phyloP scores from a whole-genome alignment of 805 yeast genomes.

The Groenewaldozyma salmanticensis region DNA sequence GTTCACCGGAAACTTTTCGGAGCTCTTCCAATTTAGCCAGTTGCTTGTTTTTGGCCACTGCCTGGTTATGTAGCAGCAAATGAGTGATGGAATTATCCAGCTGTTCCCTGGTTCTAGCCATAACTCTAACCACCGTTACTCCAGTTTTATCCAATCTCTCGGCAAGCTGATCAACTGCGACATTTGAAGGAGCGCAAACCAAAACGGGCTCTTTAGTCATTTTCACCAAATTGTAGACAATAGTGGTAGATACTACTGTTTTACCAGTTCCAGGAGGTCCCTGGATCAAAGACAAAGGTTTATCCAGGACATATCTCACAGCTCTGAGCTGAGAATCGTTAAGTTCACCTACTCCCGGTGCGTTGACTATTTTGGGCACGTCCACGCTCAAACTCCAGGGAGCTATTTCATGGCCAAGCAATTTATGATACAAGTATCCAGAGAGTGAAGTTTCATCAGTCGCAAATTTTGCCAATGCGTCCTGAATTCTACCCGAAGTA shows the following conservation, averaged over 20 bases:
- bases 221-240: constrained; percentile 64
- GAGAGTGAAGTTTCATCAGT: constrained; percentile 57
- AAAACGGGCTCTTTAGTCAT: constrained; percentile 55
- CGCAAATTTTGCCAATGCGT: constrained; percentile 65
- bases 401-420: constrained; percentile 71
- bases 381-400: constrained; percentile 35
- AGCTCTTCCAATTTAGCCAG: constrained; percentile 49
- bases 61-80: constrained; percentile 47
- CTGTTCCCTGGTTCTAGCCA: constrained; percentile 74
- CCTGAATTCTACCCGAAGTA: constrained; percentile 75
- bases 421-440: constrained; percentile 62
- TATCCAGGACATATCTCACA: constrained; percentile 53
- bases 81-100: constrained; percentile 55
- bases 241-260: constrained; percentile 86
- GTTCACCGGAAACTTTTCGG: constrained; percentile 60
- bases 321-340: constrained; percentile 77
- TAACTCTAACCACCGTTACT: constrained; percentile 63
- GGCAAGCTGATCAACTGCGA: constrained; percentile 88
- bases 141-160: constrained; percentile 61
- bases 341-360: constrained; percentile 57
- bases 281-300: constrained; percentile 75
- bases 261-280: constrained; percentile 98
- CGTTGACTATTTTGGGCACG: constrained; percentile 48
- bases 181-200: constrained; percentile 93
- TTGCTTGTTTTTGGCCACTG: constrained; percentile 32